These are phyloP conservation scores for Pseudophaeomoniella oleicola DNA, from an alignment of 2,329 filamentous ascomycete genomes.

Conservation along the genomic window DNA sequence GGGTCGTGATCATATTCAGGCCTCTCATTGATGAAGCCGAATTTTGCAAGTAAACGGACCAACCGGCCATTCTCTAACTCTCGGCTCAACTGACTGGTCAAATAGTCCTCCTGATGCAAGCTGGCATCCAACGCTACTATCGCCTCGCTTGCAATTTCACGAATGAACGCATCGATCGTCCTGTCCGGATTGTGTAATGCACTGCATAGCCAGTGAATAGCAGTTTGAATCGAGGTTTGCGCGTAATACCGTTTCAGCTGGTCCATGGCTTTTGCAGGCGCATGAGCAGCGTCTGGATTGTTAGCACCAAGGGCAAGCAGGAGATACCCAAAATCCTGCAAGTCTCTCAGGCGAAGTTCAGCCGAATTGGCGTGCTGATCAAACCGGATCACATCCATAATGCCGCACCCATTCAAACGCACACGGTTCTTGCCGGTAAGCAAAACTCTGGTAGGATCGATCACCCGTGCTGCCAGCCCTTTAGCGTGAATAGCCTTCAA, in stretches of 20 bases:
- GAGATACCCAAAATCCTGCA: conserved; percentile 68
- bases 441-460: conserved; percentile 79
- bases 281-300: conserved; percentile 42
- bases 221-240: conserved; percentile 57
- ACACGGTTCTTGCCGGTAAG: conserved; percentile 83
- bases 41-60: conserved; percentile 65
- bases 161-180: conserved; percentile 61
- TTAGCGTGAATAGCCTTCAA: conserved; percentile 71
- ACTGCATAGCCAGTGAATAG: conserved; percentile 66
- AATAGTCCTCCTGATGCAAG: conserved; percentile 64
- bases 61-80: conserved; percentile 85
- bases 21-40: conserved; percentile 79
- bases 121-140: conserved; percentile 61
- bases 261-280: conserved; percentile 57
- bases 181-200: conserved; percentile 52
- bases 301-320: conserved; percentile 71
- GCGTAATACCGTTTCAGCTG: conserved; percentile 65
- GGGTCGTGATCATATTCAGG: conserved; percentile 67
- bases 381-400: conserved; percentile 78
- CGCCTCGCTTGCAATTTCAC: conserved; percentile 63
- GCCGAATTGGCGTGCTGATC: conserved; percentile 53
- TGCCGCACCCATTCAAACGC: conserved; percentile 72
- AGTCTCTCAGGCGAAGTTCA: conserved; percentile 78
- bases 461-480: conserved; percentile 69
- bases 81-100: conserved; percentile 55